Conservation (phyloP, 139 green algal species). For the Volvox africanus region DNA sequence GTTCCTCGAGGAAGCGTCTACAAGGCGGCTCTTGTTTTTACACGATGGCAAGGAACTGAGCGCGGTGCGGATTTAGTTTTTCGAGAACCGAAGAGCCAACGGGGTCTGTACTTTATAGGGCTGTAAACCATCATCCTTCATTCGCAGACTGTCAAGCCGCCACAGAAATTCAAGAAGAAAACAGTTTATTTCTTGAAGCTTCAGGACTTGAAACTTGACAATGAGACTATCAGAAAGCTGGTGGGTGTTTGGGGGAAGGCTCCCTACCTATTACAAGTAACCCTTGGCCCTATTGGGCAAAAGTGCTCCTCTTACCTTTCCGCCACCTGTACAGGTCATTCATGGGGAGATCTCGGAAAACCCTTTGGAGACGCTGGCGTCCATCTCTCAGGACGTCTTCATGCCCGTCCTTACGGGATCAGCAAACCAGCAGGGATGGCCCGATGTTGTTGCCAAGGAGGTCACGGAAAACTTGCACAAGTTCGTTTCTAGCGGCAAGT, state of each 20-base stretch:
- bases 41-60: slow-evolving; percentile 82
- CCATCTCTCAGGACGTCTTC: slow-evolving; percentile 85
- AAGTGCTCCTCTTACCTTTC: neutral
- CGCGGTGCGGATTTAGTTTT: slow-evolving; percentile 54
- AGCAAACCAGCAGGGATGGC: slow-evolving; percentile 86
- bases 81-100: too few relatives aligned
- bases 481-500: slow-evolving; percentile 83
- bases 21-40: slow-evolving; percentile 70
- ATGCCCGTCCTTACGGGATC: slow-evolving; percentile 85
- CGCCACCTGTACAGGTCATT: slow-evolving; percentile 69
- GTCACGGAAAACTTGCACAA: slow-evolving; percentile 91
- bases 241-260: slow-evolving; percentile 48
- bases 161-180: slow-evolving; percentile 85
- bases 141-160: slow-evolving; percentile 75
- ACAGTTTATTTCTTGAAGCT: slow-evolving; percentile 90
- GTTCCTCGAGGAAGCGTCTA: slow-evolving; percentile 73
- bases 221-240: slow-evolving; percentile 77
- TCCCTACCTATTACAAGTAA: neutral
- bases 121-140: too few relatives aligned
- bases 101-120: neutral
- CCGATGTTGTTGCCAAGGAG: slow-evolving; percentile 87
- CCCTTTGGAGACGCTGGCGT: slow-evolving; percentile 82
- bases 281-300: neutral
- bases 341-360: slow-evolving; percentile 84
- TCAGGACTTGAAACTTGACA: slow-evolving; percentile 64